Evolutionary conservation across 2,329 filamentous ascomycete species (phyloP), one percentile per base, ranked within the genome.

Genomic region (Penicillium sp.): DNA sequence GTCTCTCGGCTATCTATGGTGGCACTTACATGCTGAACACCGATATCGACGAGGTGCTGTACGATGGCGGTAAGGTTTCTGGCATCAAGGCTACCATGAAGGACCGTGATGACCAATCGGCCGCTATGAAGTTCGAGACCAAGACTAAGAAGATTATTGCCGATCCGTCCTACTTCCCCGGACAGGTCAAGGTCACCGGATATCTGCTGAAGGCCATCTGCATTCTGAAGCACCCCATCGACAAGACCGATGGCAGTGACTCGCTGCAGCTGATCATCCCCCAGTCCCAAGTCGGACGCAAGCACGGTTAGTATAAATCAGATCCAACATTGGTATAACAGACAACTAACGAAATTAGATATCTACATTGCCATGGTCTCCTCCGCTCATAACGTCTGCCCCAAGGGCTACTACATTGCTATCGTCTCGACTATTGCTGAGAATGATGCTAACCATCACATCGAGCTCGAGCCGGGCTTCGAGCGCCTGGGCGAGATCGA

Each of bases 21-120:
- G 94, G 94, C 66, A 99, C 94, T 47, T 99, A 99, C 80, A 99
- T 99, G 92, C 88, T 99, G 70, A 97, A 97, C 83, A 96, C 94
- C 65, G 87, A 87, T 65, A 84, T 99, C 52, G 90, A 97, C 61
- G 94, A 99, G 81, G 80, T 99, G 63, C 76, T 89, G 58, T 96
- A 94, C 72, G 91, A 95, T 55, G 68, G 81, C 52, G 85, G 83
- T 71, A 96, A 95, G 82, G 90, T 93, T n/a, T 83, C 86, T 14
- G 94, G 94, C 53, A 97, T 99, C 81, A 95, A 95, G 81, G 94
- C 94, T 47, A 97, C 94, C 66, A 97, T 97, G 92, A 88, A 87
- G 72, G 90, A 90, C 73, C 86, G 87, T 58, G 90, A 91, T 56
- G 90, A 92, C 73, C 81, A 83, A 61, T 83, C 81, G 52, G 81